phyloP scores from a whole-genome alignment of 2,329 filamentous ascomycete genomes.

The Sporothrix phasma region DNA sequence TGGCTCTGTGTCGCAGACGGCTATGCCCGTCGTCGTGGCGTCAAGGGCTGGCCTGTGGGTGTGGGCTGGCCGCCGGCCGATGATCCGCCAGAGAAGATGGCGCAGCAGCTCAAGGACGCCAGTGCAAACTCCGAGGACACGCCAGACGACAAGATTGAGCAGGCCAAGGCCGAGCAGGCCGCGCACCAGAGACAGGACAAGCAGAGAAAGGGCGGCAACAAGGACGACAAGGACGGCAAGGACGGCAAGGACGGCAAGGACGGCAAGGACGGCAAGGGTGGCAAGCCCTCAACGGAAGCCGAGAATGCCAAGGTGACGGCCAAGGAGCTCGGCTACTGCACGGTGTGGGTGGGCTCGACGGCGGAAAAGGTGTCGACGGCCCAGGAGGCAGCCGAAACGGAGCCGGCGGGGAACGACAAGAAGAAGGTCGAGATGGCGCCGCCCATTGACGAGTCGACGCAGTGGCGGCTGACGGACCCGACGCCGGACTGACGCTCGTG shows the following conservation, averaged over 20 bases:
- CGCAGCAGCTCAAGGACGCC: constrained; percentile 57
- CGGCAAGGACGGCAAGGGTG: constrained; percentile 16
- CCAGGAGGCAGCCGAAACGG: not conserved
- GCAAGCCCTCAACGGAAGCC: constrained; percentile 33
- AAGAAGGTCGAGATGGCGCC: not conserved
- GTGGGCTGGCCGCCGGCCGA: constrained; percentile 76
- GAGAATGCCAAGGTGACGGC: constrained; percentile 5
- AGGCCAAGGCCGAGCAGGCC: constrained; percentile 44
- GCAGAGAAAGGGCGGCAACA: constrained; percentile 11
- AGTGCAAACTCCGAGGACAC: constrained; percentile 51
- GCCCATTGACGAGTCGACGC: constrained; percentile 50
- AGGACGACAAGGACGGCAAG: constrained; percentile 21
- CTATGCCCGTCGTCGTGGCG: constrained; percentile 77
- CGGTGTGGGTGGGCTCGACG: constrained; percentile 84
- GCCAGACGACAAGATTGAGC: constrained; percentile 51
- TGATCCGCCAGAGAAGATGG: constrained; percentile 49
- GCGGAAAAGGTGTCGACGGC: constrained; percentile 55
- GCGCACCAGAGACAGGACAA: constrained; percentile 23
- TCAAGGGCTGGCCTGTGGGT: constrained; percentile 91
- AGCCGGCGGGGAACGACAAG: constrained; percentile 21
- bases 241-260: constrained; percentile 16
- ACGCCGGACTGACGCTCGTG: constrained; percentile 78
- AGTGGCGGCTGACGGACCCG: constrained; percentile 61
- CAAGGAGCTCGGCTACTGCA: constrained; percentile 72
- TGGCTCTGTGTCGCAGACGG: constrained; percentile 93